These are phyloP conservation scores for Penicillium janthinellum DNA, from an alignment of 2,329 filamentous ascomycete genomes.

Conservation along the genomic window DNA sequence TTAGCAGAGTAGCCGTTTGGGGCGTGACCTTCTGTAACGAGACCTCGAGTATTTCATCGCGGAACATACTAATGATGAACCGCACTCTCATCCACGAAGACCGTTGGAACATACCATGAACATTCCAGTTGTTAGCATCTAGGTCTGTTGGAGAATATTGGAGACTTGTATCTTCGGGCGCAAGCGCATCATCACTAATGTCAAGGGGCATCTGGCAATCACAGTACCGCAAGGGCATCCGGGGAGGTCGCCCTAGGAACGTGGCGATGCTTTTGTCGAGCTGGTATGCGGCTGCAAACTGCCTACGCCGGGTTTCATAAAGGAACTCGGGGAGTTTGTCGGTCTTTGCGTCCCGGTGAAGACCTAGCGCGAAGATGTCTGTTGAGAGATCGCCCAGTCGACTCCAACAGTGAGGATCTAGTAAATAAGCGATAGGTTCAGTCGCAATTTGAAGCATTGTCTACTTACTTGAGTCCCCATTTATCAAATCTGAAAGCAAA, in stretches of 20 bases:
- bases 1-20: slow-evolving; percentile 19
- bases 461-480: slow-evolving; percentile 41
- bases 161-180: slow-evolving; percentile 7
- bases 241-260: slow-evolving; percentile 31
- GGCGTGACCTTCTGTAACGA: slow-evolving; percentile 21
- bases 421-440: neutral
- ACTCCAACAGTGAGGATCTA: slow-evolving; percentile 3
- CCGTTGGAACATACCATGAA: slow-evolving; percentile 16
- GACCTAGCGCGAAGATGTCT: slow-evolving; percentile 30
- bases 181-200: slow-evolving; percentile 26
- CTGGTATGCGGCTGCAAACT: slow-evolving; percentile 31
- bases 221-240: slow-evolving; percentile 27
- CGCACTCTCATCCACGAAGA: slow-evolving; percentile 29
- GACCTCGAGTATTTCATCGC: slow-evolving; percentile 32
- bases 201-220: slow-evolving; percentile 29
- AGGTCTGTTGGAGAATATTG: slow-evolving; percentile 12
- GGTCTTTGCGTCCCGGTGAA: slow-evolving; percentile 27
- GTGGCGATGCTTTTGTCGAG: slow-evolving; percentile 34
- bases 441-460: fast-evolving
- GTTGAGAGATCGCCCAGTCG: slow-evolving; percentile 30
- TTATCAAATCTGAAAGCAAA: slow-evolving; percentile 38
- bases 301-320: slow-evolving; percentile 27
- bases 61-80: slow-evolving; percentile 28
- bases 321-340: slow-evolving; percentile 25
- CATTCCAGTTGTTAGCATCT: slow-evolving; percentile 27